A percentile compares a stretch with the other conserved stretches of the same genome.
These are phyloP conservation scores for Ascochyta viciae-villosae DNA, from an alignment of 2,329 filamentous ascomycete genomes.

Conservation along the genomic window DNA sequence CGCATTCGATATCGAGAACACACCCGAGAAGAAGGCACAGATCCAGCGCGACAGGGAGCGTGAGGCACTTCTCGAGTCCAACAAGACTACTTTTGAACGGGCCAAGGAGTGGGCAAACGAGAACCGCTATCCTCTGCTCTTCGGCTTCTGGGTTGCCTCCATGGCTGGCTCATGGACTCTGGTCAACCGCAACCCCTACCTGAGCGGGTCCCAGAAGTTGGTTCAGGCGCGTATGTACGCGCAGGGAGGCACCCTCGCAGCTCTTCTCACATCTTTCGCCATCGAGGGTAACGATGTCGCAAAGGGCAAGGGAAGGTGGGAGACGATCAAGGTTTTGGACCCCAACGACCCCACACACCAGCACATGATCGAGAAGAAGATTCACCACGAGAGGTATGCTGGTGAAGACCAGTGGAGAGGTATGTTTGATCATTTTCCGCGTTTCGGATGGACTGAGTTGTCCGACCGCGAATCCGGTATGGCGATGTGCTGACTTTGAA, in stretches of 20 bases:
- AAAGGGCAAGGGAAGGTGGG: constrained; percentile 78
- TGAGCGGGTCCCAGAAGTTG: constrained; percentile 81
- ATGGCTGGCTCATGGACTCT: constrained; percentile 78
- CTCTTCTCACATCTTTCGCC: constrained; percentile 80
- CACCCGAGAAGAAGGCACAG: constrained; percentile 59
- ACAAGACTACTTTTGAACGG: constrained; percentile 66
- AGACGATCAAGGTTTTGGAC: constrained; percentile 82
- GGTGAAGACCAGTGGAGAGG: constrained; percentile 94
- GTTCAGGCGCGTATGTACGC: constrained; percentile 96
- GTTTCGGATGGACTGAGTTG: constrained; percentile 8
- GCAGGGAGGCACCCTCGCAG: constrained; percentile 84
- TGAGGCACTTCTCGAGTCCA: constrained; percentile 54
- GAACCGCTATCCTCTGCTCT: constrained; percentile 88
- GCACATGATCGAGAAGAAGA: constrained; percentile 82
- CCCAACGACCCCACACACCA: constrained; percentile 84
- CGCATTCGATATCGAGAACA: constrained; percentile 71
- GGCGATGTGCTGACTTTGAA: constrained; percentile 25
- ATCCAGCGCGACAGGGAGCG: constrained; percentile 38
- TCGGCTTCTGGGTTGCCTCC: constrained; percentile 78
- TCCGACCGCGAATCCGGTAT: constrained; percentile 8
- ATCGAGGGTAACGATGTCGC: constrained; percentile 84
- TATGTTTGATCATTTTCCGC: constrained; percentile 51
- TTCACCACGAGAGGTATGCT: constrained; percentile 85
- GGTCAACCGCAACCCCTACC: constrained; percentile 78
- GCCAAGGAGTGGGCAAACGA: constrained; percentile 76